Conservation (phyloP, 345 rosid genomes). For the Cochlearia excelsa region DNA sequence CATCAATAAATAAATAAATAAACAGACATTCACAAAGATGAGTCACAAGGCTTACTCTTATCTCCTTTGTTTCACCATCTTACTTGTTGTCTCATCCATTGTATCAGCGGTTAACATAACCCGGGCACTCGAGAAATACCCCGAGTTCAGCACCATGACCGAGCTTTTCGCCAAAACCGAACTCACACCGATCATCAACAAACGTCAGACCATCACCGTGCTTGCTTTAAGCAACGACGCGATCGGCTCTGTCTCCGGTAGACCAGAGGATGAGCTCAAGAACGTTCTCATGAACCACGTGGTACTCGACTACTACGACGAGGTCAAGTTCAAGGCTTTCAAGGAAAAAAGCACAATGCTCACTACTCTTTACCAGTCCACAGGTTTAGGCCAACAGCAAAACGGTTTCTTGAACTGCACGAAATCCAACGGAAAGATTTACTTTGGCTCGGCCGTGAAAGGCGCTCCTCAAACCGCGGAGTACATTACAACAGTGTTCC, state of each 20-base stretch:
- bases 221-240: conserved; percentile 48
- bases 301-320: conserved; percentile 57
- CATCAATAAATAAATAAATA: background rate
- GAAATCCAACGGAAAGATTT: conserved; percentile 34
- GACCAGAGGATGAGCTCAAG: conserved; percentile 42
- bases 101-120: conserved; percentile 49
- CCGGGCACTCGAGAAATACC: conserved; percentile 39
- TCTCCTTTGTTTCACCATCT: conserved; percentile 32
- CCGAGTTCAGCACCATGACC: conserved; percentile 43
- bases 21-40: conserved; percentile 32
- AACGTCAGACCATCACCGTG: conserved; percentile 49
- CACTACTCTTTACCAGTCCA: conserved; percentile 63
- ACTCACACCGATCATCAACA: conserved; percentile 37
- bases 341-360: conserved; percentile 40
- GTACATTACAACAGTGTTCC: conserved; percentile 40
- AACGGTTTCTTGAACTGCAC: conserved; percentile 66
- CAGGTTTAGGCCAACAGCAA: conserved; percentile 47
- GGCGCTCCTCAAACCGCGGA: conserved; percentile 46
- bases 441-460: conserved; percentile 53
- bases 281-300: conserved; percentile 50
- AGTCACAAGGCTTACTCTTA: conserved; percentile 37
- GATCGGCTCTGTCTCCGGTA: conserved; percentile 36
- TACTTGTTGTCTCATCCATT: conserved; percentile 28
- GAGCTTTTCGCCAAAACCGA: conserved; percentile 40
- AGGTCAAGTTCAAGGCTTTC: conserved; percentile 35